Evolutionary conservation across 371 early-diverging fungal genomes (phyloP).

Genomic region (Lichtheimia ramosa): DNA sequence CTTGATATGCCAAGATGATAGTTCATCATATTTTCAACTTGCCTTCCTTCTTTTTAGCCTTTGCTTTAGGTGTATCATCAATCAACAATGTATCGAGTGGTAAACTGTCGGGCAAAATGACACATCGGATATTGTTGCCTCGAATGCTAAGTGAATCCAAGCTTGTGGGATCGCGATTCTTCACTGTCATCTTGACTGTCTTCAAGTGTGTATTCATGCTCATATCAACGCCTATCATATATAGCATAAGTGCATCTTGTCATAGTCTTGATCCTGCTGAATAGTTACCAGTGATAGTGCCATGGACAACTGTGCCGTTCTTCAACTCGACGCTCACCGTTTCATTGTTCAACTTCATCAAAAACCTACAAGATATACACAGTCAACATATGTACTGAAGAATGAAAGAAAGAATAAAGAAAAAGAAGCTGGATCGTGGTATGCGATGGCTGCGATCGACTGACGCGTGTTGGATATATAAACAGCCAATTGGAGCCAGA

Average conservation of each 20-base stretch:
- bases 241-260: not conserved
- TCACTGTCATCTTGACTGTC: constrained; percentile 96
- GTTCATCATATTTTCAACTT: not conserved
- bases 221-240: constrained; percentile 86
- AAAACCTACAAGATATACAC: constrained; percentile 61
- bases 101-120: constrained; percentile 91
- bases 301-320: constrained; percentile 92
- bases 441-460: no score
- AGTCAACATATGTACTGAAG: no score
- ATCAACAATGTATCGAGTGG: constrained; percentile 95
- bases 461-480: no score
- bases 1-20: not conserved
- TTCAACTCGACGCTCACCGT: constrained; percentile 95
- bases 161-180: constrained; percentile 87
- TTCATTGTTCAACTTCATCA: constrained; percentile 93
- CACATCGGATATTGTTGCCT: constrained; percentile 94
- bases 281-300: constrained; percentile 85
- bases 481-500: no score
- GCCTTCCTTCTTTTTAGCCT: constrained; percentile 69
- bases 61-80: constrained; percentile 93
- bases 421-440: no score
- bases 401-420: no score
- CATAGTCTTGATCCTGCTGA: not conserved
- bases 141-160: constrained; percentile 92
- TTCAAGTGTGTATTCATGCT: constrained; percentile 98